These are phyloP conservation scores for Coffea eugenioides DNA, from an alignment of 257 asterid genomes.

Conservation along the genomic window DNA sequence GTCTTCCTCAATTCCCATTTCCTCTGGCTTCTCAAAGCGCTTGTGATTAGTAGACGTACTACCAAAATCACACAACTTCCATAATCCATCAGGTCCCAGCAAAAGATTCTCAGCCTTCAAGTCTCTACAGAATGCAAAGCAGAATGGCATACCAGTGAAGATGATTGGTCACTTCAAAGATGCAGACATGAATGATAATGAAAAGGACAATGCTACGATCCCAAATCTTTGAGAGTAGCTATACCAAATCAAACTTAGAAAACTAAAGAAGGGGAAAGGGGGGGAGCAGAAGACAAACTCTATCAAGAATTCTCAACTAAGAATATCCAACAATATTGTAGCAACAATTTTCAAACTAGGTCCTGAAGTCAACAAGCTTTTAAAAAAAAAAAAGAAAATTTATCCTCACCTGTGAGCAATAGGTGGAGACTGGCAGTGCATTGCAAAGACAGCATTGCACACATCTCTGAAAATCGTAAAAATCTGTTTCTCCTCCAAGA, in stretches of 20 bases:
- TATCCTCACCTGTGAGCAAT: constrained; percentile 86
- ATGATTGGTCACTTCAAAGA: neutral
- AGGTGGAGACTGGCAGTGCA: constrained; percentile 90
- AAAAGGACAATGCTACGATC: neutral
- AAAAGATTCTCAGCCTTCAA: constrained; percentile 96
- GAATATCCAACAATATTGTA: neutral
- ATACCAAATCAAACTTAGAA: neutral
- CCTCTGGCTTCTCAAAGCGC: constrained; percentile 95
- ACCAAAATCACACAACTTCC: constrained; percentile 98
- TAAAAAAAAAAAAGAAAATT: neutral
- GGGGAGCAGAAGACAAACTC: neutral
- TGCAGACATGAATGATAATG: neutral
- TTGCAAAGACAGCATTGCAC: constrained; percentile 89
- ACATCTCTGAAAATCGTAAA: constrained; percentile 74
- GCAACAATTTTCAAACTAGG: neutral
- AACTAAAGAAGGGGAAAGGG: neutral
- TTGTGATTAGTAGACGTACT: constrained; percentile 93
- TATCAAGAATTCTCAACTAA: too few relatives aligned
- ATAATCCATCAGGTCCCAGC: constrained; percentile 88
- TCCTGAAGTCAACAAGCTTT: neutral
- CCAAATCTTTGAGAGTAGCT: neutral
- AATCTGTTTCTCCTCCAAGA: constrained; percentile 88
- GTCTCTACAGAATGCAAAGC: constrained; percentile 58
- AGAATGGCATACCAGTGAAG: constrained; percentile 4
- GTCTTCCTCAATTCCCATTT: constrained; percentile 99